Evolutionary conservation across 2,329 filamentous ascomycete species (phyloP), one percentile per base, ranked within the genome.

Genomic region (Paracoccidioides brasiliensis): DNA sequence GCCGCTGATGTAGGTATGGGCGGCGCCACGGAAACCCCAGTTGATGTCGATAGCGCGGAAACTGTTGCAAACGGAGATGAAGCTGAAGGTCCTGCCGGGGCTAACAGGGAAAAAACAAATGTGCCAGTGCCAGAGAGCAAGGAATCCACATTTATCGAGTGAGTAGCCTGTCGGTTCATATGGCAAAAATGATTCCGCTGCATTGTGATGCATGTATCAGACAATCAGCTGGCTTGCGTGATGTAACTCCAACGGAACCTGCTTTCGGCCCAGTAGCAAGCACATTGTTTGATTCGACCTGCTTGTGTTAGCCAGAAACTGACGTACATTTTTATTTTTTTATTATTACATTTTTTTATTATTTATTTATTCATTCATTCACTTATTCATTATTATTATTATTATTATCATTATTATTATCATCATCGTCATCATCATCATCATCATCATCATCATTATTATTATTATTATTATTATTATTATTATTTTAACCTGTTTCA

Each of bases 1-100:
- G 43, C 15, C 30, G 15, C 57, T 28, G 66, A 69, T 56, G 60
- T 65, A 6, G 63, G 67, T 45, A 67, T 69, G 63, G 55, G 56
- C 15, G 60, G 57, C 14, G 58, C 59, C 30, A 57, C n/a, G 14
- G 45, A 52, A 28, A 41, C 58, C 14, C 51, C 56, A 10, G 56
- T 46, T 15, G 49, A 42, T 14, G 33, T 28, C 37, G 49, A 53
- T 28, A 46, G 22, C 32, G 45, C 54, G 35, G 55, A 12, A 32
- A 38, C 35, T 15, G 15, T 43, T 5, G 54, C 56, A 32, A 38
- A 32, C 6, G 30, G 35, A 15, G 14, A 52, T 48, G 57, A 56
- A 33, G 12, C 38, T 5, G 22, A 22, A 22, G 22, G 22, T 22
- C 22, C 22, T 22, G 35, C 30, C 22, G 12, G 50, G 10, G 55